Evolutionary conservation across 169 alveolate species (phyloP).

Genomic region (Perkinsus olseni): DNA sequence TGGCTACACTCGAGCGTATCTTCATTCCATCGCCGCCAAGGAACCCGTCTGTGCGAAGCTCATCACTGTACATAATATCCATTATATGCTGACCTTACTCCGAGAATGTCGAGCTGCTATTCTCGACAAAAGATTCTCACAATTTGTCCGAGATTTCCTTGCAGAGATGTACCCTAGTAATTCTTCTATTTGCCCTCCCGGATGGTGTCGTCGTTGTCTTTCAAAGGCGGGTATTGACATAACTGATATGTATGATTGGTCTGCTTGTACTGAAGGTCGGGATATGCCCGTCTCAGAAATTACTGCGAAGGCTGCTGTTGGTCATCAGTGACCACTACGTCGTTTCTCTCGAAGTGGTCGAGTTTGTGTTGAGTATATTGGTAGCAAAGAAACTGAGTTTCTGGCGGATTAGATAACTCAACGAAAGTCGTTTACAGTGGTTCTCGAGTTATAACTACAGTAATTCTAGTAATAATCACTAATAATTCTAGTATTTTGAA

Average conservation of each 20-base stretch:
- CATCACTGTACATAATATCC: constrained; percentile 81
- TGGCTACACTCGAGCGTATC: constrained; percentile 72
- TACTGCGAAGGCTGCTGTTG: not conserved
- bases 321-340: not conserved
- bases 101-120: not conserved
- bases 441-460: no score
- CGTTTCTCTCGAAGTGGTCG: not conserved
- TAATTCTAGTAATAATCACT: no score
- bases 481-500: no score
- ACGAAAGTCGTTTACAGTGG: no score
- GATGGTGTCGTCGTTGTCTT: not conserved
- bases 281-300: not conserved
- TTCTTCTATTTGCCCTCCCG: not conserved
- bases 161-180: not conserved
- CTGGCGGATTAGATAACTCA: no score
- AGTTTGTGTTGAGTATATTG: not conserved
- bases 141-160: constrained; percentile 1
- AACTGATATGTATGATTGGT: not conserved
- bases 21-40: constrained; percentile 57
- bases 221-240: not conserved
- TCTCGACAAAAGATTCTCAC: not conserved
- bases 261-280: not conserved
- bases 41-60: constrained; percentile 35
- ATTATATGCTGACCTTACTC: constrained; percentile 42
- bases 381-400: no score